Conservation (phyloP, 352 stramenopile genomes). For the Globisporangium megalacanthum region DNA sequence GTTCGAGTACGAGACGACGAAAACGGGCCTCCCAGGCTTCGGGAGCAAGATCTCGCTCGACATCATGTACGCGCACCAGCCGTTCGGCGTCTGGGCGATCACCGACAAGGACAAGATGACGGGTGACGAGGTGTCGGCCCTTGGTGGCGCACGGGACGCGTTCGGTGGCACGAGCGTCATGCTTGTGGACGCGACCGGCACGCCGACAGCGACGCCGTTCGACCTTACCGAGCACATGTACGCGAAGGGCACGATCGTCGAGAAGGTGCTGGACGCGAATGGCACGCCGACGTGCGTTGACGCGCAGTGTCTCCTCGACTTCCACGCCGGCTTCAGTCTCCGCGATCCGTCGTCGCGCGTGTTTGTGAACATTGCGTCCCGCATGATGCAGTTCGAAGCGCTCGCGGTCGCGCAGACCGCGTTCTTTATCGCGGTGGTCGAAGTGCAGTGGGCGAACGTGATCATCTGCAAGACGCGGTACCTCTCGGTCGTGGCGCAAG, state of each 20-base stretch:
- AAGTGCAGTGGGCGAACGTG: slow-evolving; percentile 90
- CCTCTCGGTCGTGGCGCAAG: slow-evolving; percentile 86
- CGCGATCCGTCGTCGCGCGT: slow-evolving; percentile 19
- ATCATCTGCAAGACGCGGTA: slow-evolving; percentile 93
- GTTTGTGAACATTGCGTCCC: slow-evolving; percentile 81
- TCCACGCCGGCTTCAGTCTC: slow-evolving; percentile 41
- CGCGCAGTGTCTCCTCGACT: slow-evolving; percentile 50
- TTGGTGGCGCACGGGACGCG: slow-evolving; percentile 30
- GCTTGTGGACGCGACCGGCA: slow-evolving; percentile 33
- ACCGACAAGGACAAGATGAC: slow-evolving; percentile 25
- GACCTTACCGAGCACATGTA: slow-evolving; percentile 30
- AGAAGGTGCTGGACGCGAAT: slow-evolving; percentile 32
- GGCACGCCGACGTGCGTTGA: slow-evolving; percentile 28
- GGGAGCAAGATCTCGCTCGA: slow-evolving; percentile 43
- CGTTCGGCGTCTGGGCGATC: slow-evolving; percentile 70
- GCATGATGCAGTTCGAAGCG: slow-evolving; percentile 83
- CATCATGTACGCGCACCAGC: slow-evolving; percentile 66
- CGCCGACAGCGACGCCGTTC: slow-evolving; percentile 23
- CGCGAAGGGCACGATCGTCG: slow-evolving; percentile 42
- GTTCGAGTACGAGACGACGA: slow-evolving; percentile 61
- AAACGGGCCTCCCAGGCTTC: slow-evolving; percentile 38
- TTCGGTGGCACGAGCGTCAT: slow-evolving; percentile 29
- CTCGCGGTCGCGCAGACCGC: slow-evolving; percentile 82
- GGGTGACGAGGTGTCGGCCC: slow-evolving; percentile 20
- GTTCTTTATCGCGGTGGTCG: slow-evolving; percentile 82